These are phyloP conservation scores for Fusarium irregulare DNA, from an alignment of 2,329 filamentous ascomycete species.

Conservation along the genomic window DNA sequence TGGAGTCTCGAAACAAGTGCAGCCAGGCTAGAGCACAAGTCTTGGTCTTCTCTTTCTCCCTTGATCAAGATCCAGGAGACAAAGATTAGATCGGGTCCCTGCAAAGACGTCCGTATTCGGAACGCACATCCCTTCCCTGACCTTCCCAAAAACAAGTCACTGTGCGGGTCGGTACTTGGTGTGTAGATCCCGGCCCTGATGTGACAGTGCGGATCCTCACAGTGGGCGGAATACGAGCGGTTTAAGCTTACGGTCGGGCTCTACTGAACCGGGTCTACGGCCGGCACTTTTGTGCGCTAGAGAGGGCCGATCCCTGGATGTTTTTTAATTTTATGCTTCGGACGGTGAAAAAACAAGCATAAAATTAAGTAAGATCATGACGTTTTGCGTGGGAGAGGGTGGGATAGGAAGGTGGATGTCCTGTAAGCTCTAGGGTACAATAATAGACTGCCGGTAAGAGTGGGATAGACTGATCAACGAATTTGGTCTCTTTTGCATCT, in stretches of 20 bases:
- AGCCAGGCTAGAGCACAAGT: not conserved
- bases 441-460: not conserved
- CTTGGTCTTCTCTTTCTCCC: not conserved
- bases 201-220: not conserved
- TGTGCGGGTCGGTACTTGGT: not conserved
- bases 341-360: slow-evolving; percentile 4
- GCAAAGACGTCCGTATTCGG: slow-evolving; percentile 1
- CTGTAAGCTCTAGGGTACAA: not conserved
- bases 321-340: not conserved
- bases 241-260: not conserved
- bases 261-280: not conserved
- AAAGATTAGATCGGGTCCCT: not conserved
- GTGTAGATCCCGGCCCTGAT: not conserved
- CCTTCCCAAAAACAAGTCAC: not conserved
- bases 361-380: not conserved
- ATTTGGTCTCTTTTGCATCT: not conserved
- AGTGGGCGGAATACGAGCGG: not conserved
- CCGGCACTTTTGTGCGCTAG: not conserved
- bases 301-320: not conserved
- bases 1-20: not conserved
- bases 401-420: not conserved
- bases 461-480: not conserved
- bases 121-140: not conserved
- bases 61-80: not conserved
- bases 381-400: not conserved